These are phyloP conservation scores for Tylopilus orsonianus DNA, from an alignment of 1,284 basidiomycete species.

Conservation along the genomic window DNA sequence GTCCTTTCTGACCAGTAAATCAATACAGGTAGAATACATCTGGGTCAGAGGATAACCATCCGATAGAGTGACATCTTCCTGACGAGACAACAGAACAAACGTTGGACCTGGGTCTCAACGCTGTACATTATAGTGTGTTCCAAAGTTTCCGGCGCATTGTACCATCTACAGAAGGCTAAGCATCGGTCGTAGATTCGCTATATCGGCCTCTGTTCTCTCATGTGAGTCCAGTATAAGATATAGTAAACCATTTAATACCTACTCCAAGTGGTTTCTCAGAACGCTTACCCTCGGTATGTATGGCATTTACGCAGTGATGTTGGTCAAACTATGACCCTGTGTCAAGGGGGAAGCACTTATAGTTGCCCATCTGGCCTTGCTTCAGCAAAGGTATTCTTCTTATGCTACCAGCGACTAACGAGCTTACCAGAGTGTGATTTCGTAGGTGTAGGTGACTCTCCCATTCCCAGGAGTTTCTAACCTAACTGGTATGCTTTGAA, in stretches of 20 bases:
- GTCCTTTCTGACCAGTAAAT: too few species aligned
- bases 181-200: neutral
- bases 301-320: neutral
- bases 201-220: neutral
- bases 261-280: neutral
- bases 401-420: too few species aligned
- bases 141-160: neutral
- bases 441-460: too few species aligned
- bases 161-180: neutral
- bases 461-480: too few species aligned
- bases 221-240: neutral
- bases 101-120: neutral
- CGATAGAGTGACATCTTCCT: neutral
- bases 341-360: too few species aligned
- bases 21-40: neutral
- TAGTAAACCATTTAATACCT: too few species aligned
- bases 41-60: neutral
- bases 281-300: neutral
- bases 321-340: too few species aligned
- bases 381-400: too few species aligned
- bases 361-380: too few species aligned
- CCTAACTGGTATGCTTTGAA: too few species aligned
- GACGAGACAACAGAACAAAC: neutral
- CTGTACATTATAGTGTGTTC: neutral
- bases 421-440: too few species aligned